These are phyloP conservation scores for Hirsutella rhossiliensis DNA, from an alignment of 2,329 filamentous ascomycete genomes.

Conservation along the genomic window DNA sequence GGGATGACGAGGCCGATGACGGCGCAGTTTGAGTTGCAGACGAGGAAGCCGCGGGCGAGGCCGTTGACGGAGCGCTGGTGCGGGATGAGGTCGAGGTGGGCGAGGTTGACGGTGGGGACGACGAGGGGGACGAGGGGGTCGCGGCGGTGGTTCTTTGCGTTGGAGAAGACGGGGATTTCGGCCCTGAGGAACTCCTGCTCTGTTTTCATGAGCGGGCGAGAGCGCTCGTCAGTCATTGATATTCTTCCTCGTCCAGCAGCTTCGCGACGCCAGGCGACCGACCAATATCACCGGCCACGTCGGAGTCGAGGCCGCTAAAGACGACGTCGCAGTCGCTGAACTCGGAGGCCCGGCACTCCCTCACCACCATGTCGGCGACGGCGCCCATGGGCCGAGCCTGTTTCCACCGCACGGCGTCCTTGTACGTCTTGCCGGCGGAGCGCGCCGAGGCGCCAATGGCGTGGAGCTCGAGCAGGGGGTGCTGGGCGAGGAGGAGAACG, in stretches of 20 bases:
- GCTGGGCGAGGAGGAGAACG: conserved; percentile 78
- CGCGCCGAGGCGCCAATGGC: conserved; percentile 82
- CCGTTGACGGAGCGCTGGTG: conserved; percentile 66
- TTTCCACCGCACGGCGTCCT: conserved; percentile 92
- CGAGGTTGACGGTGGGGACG: conserved; percentile 87
- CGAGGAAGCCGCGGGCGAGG: conserved; percentile 76
- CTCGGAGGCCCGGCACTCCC: conserved; percentile 69
- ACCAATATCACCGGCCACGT: conserved; percentile 89
- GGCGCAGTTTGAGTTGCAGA: conserved; percentile 97
- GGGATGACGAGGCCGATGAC: conserved; percentile 94
- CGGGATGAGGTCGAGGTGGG: conserved; percentile 78
- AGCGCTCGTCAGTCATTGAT: neutral
- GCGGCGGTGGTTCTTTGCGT: conserved; percentile 93
- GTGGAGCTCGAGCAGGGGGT: conserved; percentile 77
- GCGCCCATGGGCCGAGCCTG: conserved; percentile 73
- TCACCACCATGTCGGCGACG: conserved; percentile 70
- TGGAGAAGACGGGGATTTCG: conserved; percentile 88
- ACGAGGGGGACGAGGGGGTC: conserved; percentile 85
- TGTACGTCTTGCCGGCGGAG: conserved; percentile 88
- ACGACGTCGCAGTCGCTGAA: conserved; percentile 87
- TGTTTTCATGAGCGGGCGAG: too few species aligned
- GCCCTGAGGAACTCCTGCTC: conserved; percentile 86
- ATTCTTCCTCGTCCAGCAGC: too few species aligned
- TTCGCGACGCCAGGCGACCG: conserved; percentile 23
- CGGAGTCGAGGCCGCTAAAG: conserved; percentile 85